Conservation (phyloP, 345 rosid genomes). For the Xanthoceras sorbifolium region DNA sequence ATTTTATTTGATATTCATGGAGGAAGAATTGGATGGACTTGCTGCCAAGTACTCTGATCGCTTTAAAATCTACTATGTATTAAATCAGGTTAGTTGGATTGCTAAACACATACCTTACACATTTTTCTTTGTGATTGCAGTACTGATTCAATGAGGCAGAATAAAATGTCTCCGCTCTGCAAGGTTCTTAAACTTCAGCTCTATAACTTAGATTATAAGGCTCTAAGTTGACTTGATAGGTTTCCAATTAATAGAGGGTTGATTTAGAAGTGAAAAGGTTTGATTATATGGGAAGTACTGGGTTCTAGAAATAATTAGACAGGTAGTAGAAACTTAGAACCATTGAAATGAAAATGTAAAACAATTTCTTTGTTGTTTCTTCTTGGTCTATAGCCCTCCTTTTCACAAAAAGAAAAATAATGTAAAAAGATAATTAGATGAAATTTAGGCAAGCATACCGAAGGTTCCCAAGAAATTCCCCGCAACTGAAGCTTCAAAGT, state of each 20-base stretch:
- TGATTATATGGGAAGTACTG: not conserved
- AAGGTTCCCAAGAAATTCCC: no score
- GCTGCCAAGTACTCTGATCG: no score
- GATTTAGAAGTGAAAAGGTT: not conserved
- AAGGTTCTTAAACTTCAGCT: not conserved
- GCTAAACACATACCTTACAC: not conserved
- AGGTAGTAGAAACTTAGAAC: not conserved
- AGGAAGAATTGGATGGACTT: slow-evolving; percentile 90
- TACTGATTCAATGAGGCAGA: not conserved
- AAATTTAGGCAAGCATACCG: no score
- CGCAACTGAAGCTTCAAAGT: no score
- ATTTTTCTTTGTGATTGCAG: not conserved
- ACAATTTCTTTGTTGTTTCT: no score
- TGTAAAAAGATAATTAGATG: no score
- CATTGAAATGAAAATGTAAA: not conserved
- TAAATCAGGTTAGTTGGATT: slow-evolving; percentile 72
- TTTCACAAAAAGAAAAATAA: no score
- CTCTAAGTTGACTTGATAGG: not conserved
- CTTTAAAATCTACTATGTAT: slow-evolving; percentile 71
- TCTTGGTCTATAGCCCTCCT: no score
- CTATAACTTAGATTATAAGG: not conserved
- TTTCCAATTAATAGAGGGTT: no score
- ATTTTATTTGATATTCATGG: slow-evolving; percentile 22
- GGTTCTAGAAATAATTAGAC: not conserved
- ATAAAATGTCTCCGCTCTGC: not conserved